A percentile compares a stretch with the other conserved stretches of the same genome.
These are phyloP conservation scores for Hirsutella rhossiliensis DNA, from an alignment of 2,329 filamentous ascomycete species.

Conservation along the genomic window DNA sequence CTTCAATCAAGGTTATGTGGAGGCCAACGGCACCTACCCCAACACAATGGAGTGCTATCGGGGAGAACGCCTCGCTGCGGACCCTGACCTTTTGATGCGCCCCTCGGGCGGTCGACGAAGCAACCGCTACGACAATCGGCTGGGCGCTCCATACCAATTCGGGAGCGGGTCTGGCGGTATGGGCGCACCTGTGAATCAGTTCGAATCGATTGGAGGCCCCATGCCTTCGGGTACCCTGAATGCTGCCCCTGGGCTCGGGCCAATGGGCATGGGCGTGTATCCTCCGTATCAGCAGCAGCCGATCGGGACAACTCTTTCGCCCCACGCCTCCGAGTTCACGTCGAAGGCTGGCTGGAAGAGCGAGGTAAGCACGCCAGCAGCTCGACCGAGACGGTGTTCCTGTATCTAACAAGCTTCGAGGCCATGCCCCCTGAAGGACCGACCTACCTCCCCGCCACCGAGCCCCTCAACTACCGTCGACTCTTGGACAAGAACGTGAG, in stretches of 20 bases:
- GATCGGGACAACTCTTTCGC: conserved; percentile 55
- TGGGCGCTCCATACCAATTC: conserved; percentile 21
- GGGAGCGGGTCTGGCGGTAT: conserved; percentile 19
- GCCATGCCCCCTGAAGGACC: conserved; percentile 43
- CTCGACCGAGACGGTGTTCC: background rate
- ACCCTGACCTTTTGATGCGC: conserved; percentile 35
- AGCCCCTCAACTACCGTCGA: conserved; percentile 92
- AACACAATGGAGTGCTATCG: conserved; percentile 27
- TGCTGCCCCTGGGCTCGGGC: conserved; percentile 20
- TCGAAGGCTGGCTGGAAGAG: conserved; percentile 42
- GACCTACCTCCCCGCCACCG: conserved; percentile 75
- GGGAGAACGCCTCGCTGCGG: conserved; percentile 33
- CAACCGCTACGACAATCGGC: conserved; percentile 34
- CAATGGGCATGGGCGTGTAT: conserved; percentile 30
- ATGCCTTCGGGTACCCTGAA: conserved; percentile 20
- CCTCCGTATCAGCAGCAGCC: conserved; percentile 41
- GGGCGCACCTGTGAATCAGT: conserved; percentile 17
- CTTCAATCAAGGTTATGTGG: conserved; percentile 26
- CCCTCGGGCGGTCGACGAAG: conserved; percentile 29
- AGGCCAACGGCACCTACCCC: conserved; percentile 23
- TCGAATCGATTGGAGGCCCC: conserved; percentile 23
- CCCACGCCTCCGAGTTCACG: conserved; percentile 64
- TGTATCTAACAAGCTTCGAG: conserved; percentile 19
- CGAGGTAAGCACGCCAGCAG: conserved; percentile 28
- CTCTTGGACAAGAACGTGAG: conserved; percentile 91